These are phyloP conservation scores for Laguncularia racemosa DNA, from an alignment of 345 rosid species.

Conservation along the genomic window DNA sequence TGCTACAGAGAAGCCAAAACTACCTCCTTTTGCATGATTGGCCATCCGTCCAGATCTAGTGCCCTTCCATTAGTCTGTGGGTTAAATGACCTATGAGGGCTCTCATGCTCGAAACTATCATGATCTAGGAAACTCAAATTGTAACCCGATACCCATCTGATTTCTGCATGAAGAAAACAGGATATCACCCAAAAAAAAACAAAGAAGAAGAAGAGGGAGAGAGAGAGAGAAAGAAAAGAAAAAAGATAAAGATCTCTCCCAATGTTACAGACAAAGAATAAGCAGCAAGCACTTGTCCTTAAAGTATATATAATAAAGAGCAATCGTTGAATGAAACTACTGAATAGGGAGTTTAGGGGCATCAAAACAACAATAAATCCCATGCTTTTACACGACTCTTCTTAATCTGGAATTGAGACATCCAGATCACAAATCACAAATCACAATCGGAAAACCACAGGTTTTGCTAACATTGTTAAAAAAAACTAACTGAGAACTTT, in stretches of 20 bases:
- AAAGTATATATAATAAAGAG: too few species aligned
- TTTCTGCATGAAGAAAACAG: slow-evolving; percentile 44
- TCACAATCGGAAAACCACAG: too few species aligned
- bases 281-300: background rate
- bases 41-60: slow-evolving; percentile 71
- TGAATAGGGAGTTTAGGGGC: too few species aligned
- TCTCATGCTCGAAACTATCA: slow-evolving; percentile 77
- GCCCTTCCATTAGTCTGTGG: slow-evolving; percentile 59
- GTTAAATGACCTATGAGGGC: slow-evolving; percentile 73
- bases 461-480: too few species aligned
- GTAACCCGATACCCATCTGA: slow-evolving; percentile 48
- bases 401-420: too few species aligned
- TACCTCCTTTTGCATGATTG: slow-evolving; percentile 87
- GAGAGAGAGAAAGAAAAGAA: background rate
- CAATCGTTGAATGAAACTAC: too few species aligned
- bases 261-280: background rate
- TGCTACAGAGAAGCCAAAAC: slow-evolving; percentile 3
- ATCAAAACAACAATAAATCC: too few species aligned
- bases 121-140: slow-evolving; percentile 49
- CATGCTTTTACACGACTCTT: too few species aligned
- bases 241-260: background rate
- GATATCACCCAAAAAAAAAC: too few species aligned
- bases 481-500: too few species aligned
- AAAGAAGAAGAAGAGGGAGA: too few species aligned
- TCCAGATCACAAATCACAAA: too few species aligned